Percentiles rank a stretch among this genome's conserved stretches.
phyloP scores from a whole-genome alignment of 495 filamentous ascomycete genomes.

The Penicillium dipodomyicola region DNA sequence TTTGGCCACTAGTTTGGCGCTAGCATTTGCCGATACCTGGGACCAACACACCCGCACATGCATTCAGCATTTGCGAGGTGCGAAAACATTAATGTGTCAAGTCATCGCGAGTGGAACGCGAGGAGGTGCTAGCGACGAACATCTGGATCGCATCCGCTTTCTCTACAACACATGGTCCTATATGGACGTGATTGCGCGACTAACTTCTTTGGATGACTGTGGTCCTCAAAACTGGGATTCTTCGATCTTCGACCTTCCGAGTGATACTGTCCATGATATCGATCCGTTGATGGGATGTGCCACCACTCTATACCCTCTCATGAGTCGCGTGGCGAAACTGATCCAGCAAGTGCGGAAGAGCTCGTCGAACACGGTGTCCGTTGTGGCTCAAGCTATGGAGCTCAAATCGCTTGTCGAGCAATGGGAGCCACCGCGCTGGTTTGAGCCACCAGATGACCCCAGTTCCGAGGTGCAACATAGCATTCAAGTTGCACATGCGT shows the following conservation, averaged over 20 bases:
- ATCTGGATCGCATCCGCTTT: constrained; percentile 61
- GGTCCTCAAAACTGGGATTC: constrained; percentile 54
- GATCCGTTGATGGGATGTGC: constrained; percentile 79
- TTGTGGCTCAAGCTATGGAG: constrained; percentile 64
- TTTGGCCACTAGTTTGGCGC: constrained; percentile 68
- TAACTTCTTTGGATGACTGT: constrained; percentile 65
- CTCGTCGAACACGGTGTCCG: constrained; percentile 55
- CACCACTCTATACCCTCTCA: constrained; percentile 68
- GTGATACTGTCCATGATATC: constrained; percentile 53
- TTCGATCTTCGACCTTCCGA: constrained; percentile 38
- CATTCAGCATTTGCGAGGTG: constrained; percentile 69
- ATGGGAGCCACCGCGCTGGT: constrained; percentile 59
- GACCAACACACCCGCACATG: constrained; percentile 74
- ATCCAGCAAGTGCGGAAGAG: constrained; percentile 61
- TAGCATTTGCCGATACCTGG: constrained; percentile 79
- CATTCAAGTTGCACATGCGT: constrained; percentile 71
- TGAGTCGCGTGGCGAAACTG: constrained; percentile 66
- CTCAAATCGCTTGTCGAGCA: constrained; percentile 61
- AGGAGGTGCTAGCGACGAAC: constrained; percentile 32
- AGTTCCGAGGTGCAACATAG: constrained; percentile 63
- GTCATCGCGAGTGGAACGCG: constrained; percentile 48
- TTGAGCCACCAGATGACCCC: constrained; percentile 65
- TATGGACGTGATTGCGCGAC: constrained; percentile 75
- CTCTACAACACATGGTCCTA: constrained; percentile 79
- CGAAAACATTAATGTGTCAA: constrained; percentile 61